A percentile compares a stretch with the other conserved stretches of the same genome.
These are phyloP conservation scores for Bryum argenteum DNA, from an alignment of 225 moss, liverwort and hornwort genomes.

Conservation along the genomic window DNA sequence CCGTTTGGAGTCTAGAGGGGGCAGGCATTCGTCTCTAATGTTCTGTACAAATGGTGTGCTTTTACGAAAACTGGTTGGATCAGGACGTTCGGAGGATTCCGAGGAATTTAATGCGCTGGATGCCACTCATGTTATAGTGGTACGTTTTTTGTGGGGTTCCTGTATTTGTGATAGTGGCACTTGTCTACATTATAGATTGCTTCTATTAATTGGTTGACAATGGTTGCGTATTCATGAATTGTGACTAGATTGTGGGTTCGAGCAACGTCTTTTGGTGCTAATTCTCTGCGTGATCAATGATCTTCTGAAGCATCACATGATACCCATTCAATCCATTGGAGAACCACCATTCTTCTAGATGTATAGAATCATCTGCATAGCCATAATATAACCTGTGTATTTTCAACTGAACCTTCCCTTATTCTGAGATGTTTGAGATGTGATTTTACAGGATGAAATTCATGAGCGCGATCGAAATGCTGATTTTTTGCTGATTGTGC, in stretches of 20 bases:
- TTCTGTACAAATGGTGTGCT: slow-evolving; percentile 98
- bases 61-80: slow-evolving; percentile 85
- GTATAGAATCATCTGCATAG: neutral
- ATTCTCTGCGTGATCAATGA: slow-evolving; percentile 2
- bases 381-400: neutral
- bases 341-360: slow-evolving; percentile 11
- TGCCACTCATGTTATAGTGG: slow-evolving; percentile 98
- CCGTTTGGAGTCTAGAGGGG: slow-evolving; percentile 91
- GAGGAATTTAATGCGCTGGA: slow-evolving; percentile 76
- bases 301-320: slow-evolving; percentile 16
- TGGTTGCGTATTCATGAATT: slow-evolving; percentile 9
- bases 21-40: slow-evolving; percentile 88
- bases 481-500: slow-evolving; percentile 89
- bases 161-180: neutral
- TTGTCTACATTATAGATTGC: neutral
- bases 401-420: slow-evolving; percentile 7
- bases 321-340: slow-evolving; percentile 6
- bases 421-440: slow-evolving; percentile 30
- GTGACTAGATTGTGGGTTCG: neutral
- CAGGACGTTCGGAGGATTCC: slow-evolving; percentile 52
- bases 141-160: slow-evolving; percentile 39
- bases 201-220: slow-evolving; percentile 15
- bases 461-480: slow-evolving; percentile 97
- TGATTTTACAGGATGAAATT: slow-evolving; percentile 86
- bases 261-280: slow-evolving; percentile 11